phyloP scores from a whole-genome alignment of 768 basidiomycete genomes.

The Terana coerulea region DNA sequence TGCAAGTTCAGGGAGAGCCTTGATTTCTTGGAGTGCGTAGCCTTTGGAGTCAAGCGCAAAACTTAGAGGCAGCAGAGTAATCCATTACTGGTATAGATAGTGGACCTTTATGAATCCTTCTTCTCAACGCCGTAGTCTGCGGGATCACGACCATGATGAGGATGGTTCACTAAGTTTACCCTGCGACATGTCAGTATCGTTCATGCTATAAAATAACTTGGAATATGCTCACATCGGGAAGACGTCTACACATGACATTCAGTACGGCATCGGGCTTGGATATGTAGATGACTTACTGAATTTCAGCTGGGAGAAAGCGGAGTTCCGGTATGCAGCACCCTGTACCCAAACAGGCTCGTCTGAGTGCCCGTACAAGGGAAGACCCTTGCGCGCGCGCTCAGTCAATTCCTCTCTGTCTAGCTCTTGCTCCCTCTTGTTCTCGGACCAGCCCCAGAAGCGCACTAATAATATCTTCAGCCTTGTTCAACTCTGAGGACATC shows the following conservation, averaged over 20 bases:
- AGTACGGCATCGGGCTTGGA: constrained; percentile 8
- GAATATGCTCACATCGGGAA: constrained; percentile 65
- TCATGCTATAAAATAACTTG: not conserved
- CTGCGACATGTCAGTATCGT: constrained; percentile 36
- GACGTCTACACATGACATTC: constrained; percentile 39
- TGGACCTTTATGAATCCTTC: constrained; percentile 16
- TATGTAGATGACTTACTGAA: constrained; percentile 52
- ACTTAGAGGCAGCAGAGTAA: too few species aligned
- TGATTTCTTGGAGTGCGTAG: too few species aligned
- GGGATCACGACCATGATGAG: constrained; percentile 79
- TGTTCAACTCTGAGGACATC: not conserved
- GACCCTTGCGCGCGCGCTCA: constrained; percentile 69
- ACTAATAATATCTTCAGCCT: constrained; percentile 39
- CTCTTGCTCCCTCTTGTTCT: constrained; percentile 80
- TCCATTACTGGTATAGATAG: not conserved
- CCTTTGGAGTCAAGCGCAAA: too few species aligned
- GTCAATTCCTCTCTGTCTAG: constrained; percentile 77
- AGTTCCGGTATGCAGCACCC: constrained; percentile 82
- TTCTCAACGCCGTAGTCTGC: constrained; percentile 58
- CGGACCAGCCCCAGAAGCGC: constrained; percentile 95
- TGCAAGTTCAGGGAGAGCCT: too few species aligned
- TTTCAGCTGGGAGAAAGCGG: constrained; percentile 90
- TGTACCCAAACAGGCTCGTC: constrained; percentile 84
- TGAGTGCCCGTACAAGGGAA: constrained; percentile 84
- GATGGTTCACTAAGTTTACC: constrained; percentile 95